A percentile compares a stretch with the other conserved stretches of the same genome.
Evolutionary conservation across 257 asterid species (phyloP).

Genomic region (Solanum lignicaule): DNA sequence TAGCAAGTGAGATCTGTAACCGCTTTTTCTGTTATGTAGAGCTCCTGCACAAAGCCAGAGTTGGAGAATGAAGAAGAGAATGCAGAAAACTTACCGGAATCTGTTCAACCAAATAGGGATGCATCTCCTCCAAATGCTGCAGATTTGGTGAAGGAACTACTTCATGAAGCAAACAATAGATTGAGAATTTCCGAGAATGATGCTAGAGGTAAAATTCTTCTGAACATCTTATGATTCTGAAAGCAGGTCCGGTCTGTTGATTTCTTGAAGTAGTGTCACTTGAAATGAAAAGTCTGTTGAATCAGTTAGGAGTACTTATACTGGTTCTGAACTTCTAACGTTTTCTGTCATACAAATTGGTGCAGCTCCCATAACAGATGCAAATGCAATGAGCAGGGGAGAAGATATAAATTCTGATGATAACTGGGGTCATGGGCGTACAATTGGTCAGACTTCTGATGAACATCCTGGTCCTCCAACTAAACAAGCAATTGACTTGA

Average conservation of each 20-base stretch:
- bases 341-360: background rate
- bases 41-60: constrained; percentile 82
- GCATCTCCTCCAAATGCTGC: constrained; percentile 15
- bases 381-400: constrained; percentile 11
- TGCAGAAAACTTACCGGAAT: constrained; percentile 13
- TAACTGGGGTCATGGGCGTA: constrained; percentile 11
- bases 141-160: constrained; percentile 22
- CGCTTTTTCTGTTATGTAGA: constrained; percentile 24
- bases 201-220: constrained; percentile 22
- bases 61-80: constrained; percentile 38
- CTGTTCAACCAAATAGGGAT: constrained; percentile 19
- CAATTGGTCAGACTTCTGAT: constrained; percentile 15
- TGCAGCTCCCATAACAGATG: constrained; percentile 7
- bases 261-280: background rate
- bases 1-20: background rate
- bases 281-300: background rate
- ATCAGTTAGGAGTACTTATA: background rate
- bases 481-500: constrained; percentile 70
- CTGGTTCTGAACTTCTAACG: background rate
- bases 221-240: background rate
- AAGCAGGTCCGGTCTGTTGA: background rate
- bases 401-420: constrained; percentile 19
- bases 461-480: constrained; percentile 16
- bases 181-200: constrained; percentile 15
- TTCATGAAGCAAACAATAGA: constrained; percentile 8